A percentile compares a stretch with the other conserved stretches of the same genome.
Conservation (phyloP, 2,329 filamentous ascomycete species). For the Penicillium nordicum region DNA sequence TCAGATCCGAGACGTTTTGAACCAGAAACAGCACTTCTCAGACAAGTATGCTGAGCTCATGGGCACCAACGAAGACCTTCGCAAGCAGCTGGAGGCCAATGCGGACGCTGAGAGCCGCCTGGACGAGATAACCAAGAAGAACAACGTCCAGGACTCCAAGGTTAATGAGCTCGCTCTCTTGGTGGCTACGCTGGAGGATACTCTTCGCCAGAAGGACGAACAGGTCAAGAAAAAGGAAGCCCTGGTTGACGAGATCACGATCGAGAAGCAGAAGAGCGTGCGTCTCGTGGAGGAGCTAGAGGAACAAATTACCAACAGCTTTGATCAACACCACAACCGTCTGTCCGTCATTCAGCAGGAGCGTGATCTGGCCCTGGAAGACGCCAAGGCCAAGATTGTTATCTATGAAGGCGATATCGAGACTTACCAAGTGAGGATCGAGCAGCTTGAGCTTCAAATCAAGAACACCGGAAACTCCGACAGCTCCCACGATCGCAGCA, state of each 20-base stretch:
- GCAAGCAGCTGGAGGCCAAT: conserved; percentile 36
- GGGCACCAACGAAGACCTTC: conserved; percentile 39
- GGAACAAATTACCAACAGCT: conserved; percentile 91
- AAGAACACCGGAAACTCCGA: conserved; percentile 40
- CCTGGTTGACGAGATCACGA: conserved; percentile 49
- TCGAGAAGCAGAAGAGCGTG: conserved; percentile 83
- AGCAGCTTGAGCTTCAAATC: conserved; percentile 61
- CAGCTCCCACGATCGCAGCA: conserved; percentile 52
- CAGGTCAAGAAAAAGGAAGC: conserved; percentile 47
- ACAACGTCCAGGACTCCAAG: conserved; percentile 54
- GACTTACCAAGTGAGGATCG: conserved; percentile 52
- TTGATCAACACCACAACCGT: conserved; percentile 90
- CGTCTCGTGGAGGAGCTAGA: conserved; percentile 92
- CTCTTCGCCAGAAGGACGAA: conserved; percentile 43
- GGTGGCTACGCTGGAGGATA: conserved; percentile 47
- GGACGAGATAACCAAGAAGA: conserved; percentile 40
- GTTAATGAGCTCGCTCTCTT: conserved; percentile 53
- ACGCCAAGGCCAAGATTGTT: conserved; percentile 64
- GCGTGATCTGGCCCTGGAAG: conserved; percentile 71
- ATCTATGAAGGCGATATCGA: conserved; percentile 68
- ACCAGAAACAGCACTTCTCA: conserved; percentile 43
- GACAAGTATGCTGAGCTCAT: conserved; percentile 43
- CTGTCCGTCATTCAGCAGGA: conserved; percentile 77
- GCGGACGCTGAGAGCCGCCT: conserved; percentile 37
- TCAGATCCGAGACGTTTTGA: conserved; percentile 56